A percentile compares a stretch with the other conserved stretches of the same genome.
These are phyloP conservation scores for Tolypocladium guangdongense DNA, from an alignment of 2,329 filamentous ascomycete species.

Conservation along the genomic window DNA sequence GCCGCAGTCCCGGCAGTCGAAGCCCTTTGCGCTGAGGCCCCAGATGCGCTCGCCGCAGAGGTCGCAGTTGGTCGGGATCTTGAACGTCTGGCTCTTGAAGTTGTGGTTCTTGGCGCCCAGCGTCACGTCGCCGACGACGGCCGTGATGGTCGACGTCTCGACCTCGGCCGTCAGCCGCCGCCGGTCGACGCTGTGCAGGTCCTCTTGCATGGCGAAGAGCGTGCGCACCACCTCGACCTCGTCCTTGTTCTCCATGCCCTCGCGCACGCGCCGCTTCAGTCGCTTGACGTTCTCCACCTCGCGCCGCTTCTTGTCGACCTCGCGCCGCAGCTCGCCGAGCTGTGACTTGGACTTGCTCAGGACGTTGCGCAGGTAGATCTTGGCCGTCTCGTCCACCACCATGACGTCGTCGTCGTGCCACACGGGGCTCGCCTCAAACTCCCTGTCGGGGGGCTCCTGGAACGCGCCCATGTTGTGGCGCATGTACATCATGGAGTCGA, in stretches of 20 bases:
- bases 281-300: slow-evolving; percentile 73
- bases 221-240: slow-evolving; percentile 75
- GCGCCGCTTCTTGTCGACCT: slow-evolving; percentile 74
- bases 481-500: slow-evolving; percentile 98
- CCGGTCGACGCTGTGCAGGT: slow-evolving; percentile 73
- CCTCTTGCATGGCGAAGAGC: slow-evolving; percentile 77
- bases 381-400: slow-evolving; percentile 75
- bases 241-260: slow-evolving; percentile 79
- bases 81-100: slow-evolving; percentile 98
- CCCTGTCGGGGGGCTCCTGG: slow-evolving; percentile 74
- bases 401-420: slow-evolving; percentile 92
- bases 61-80: slow-evolving; percentile 97
- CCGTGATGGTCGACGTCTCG: slow-evolving; percentile 86
- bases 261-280: slow-evolving; percentile 63
- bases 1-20: slow-evolving; percentile 90
- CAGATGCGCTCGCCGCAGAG: slow-evolving; percentile 94
- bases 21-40: slow-evolving; percentile 92
- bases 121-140: slow-evolving; percentile 82
- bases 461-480: slow-evolving; percentile 77
- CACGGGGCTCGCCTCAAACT: slow-evolving; percentile 87
- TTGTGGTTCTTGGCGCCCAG: slow-evolving; percentile 90
- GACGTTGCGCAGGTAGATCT: slow-evolving; percentile 84
- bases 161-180: slow-evolving; percentile 82
- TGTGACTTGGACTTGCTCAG: slow-evolving; percentile 83
- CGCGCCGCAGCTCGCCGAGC: slow-evolving; percentile 66